These are phyloP conservation scores for Cryptococcus sp. DNA, from an alignment of 1,284 basidiomycete genomes.

Conservation along the genomic window DNA sequence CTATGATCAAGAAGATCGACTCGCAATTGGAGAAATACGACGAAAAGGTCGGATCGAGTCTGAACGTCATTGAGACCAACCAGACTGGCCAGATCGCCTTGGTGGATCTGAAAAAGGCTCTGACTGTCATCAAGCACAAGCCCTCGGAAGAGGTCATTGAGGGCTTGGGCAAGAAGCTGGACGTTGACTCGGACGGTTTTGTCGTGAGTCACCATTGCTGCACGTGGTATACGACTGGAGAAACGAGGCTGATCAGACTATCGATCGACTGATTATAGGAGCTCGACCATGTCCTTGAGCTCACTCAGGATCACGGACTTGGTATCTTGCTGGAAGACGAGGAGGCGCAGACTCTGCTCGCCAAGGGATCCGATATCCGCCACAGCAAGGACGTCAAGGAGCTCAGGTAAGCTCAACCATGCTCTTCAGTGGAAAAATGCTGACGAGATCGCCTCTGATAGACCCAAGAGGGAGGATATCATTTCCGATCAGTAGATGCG, in stretches of 20 bases:
- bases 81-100: conserved; percentile 89
- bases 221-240: neutral
- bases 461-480: conserved; percentile 53
- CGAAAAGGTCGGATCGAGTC: conserved; percentile 79
- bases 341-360: conserved; percentile 46
- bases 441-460: conserved; percentile 4
- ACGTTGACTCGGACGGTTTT: conserved; percentile 93
- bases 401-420: conserved; percentile 33
- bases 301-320: conserved; percentile 52
- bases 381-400: conserved; percentile 49
- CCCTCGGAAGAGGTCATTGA: conserved; percentile 90
- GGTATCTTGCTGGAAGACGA: conserved; percentile 52
- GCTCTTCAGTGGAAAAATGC: neutral
- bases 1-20: conserved; percentile 96
- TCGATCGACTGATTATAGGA: conserved; percentile 31
- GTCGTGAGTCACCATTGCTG: conserved; percentile 63
- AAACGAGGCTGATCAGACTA: neutral
- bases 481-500: conserved; percentile 38
- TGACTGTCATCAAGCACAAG: conserved; percentile 90
- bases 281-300: conserved; percentile 54
- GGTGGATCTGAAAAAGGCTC: conserved; percentile 83
- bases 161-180: conserved; percentile 87
- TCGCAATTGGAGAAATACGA: conserved; percentile 91
- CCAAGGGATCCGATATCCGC: conserved; percentile 51
- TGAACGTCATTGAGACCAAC: conserved; percentile 93